Conservation (phyloP, 768 basidiomycete species). For the Trametes villosa region DNA sequence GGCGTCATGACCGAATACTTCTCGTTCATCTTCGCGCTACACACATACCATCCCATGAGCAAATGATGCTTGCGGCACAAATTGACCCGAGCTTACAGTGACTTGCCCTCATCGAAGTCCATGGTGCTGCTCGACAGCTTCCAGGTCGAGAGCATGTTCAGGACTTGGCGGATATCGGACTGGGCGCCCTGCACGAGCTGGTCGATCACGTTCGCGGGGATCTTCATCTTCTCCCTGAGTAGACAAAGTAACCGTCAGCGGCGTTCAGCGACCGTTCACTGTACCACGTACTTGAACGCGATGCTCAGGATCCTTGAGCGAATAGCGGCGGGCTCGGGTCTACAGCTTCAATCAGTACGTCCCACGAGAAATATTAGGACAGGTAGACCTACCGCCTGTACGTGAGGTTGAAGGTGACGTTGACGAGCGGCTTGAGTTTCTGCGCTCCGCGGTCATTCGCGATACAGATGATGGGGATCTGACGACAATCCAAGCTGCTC, state of each 20-base stretch:
- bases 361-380: not conserved
- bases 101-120: conserved; percentile 90
- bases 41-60: not conserved
- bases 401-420: conserved; percentile 71
- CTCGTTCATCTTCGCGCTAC: conserved; percentile 85
- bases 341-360: conserved; percentile 32
- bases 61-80: not conserved
- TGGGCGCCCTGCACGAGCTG: conserved; percentile 88
- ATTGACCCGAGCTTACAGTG: conserved; percentile 63
- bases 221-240: conserved; percentile 85
- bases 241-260: not conserved
- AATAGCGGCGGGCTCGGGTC: conserved; percentile 76
- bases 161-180: conserved; percentile 95
- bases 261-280: not conserved
- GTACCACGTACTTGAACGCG: conserved; percentile 73
- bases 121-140: conserved; percentile 80
- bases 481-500: not conserved
- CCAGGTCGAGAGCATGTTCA: conserved; percentile 99
- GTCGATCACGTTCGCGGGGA: conserved; percentile 91
- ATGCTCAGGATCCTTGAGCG: conserved; percentile 90
- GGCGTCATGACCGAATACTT: conserved; percentile 91
- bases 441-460: conserved; percentile 88
- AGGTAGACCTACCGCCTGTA: conserved; percentile 75
- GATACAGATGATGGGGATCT: conserved; percentile 98
- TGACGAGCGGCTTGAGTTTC: conserved; percentile 86